These are phyloP conservation scores for Phylloporus arenicola DNA, from an alignment of 768 basidiomycete genomes.

Conservation along the genomic window DNA sequence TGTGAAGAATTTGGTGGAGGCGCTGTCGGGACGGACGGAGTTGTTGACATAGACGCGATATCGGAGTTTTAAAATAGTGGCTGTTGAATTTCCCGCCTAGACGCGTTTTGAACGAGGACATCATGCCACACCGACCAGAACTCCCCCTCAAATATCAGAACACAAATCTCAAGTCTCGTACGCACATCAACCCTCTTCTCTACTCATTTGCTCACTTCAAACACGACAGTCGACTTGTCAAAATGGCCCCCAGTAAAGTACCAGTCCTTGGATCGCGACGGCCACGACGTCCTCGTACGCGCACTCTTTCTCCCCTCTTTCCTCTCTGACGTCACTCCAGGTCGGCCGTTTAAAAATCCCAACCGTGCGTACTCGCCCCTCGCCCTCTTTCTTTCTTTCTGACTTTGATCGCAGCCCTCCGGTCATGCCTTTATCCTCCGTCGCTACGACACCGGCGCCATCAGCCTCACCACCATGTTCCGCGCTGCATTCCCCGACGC, in stretches of 20 bases:
- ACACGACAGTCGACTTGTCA: constrained; percentile 32
- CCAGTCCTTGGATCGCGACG: constrained; percentile 85
- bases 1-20: constrained; percentile 66
- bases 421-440: constrained; percentile 93
- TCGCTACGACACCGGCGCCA: constrained; percentile 87
- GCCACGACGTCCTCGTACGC: constrained; percentile 77
- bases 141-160: constrained; percentile 49
- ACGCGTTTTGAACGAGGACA: constrained; percentile 33
- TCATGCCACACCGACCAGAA: constrained; percentile 41
- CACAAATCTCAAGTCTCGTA: constrained; percentile 43
- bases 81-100: constrained; percentile 29
- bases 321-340: constrained; percentile 37
- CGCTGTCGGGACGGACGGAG: constrained; percentile 61
- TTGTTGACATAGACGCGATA: constrained; percentile 34
- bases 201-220: neutral
- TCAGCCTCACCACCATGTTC: constrained; percentile 94
- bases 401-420: constrained; percentile 41
- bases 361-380: constrained; percentile 51
- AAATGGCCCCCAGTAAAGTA: constrained; percentile 79
- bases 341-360: constrained; percentile 88
- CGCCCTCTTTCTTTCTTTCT: constrained; percentile 4
- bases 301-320: neutral
- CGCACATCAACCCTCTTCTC: constrained; percentile 8
- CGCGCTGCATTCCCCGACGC: constrained; percentile 89
- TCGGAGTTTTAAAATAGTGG: constrained; percentile 29